phyloP scores from a whole-genome alignment of 768 basidiomycete species.

The Hydnomerulius pinastri region DNA sequence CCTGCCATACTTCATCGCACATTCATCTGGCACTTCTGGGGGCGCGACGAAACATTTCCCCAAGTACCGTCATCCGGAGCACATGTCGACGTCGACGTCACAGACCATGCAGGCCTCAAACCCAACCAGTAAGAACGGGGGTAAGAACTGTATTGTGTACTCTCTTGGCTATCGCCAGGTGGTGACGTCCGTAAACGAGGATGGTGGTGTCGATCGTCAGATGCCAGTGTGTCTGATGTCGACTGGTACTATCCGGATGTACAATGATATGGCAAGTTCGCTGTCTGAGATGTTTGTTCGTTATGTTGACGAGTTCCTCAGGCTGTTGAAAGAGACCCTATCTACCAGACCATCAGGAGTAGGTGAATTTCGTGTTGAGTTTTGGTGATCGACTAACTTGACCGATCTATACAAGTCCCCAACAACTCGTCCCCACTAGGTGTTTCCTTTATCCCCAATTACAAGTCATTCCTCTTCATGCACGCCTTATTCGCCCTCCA shows the following conservation, averaged over 20 bases:
- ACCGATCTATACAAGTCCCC: slow-evolving; percentile 8
- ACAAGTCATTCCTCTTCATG: slow-evolving; percentile 23
- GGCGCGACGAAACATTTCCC: slow-evolving; percentile 18
- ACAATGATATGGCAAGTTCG: slow-evolving; percentile 14
- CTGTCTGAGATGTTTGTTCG: not conserved
- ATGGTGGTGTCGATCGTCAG: slow-evolving; percentile 12
- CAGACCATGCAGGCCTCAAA: slow-evolving; percentile 13
- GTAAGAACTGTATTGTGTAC: slow-evolving; percentile 22
- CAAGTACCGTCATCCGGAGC: slow-evolving; percentile 22
- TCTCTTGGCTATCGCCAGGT: slow-evolving; percentile 19
- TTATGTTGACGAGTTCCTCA: slow-evolving; percentile 5
- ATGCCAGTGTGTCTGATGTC: slow-evolving; percentile 23
- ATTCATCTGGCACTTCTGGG: slow-evolving; percentile 20
- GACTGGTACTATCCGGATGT: slow-evolving; percentile 24
- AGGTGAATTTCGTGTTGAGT: not conserved
- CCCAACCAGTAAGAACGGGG: slow-evolving; percentile 8
- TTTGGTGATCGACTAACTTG: not conserved
- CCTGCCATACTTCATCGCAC: slow-evolving; percentile 23
- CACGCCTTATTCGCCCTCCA: slow-evolving; percentile 24
- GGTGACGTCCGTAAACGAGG: slow-evolving; percentile 6
- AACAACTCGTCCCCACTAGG: slow-evolving; percentile 16
- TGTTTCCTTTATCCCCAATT: slow-evolving; percentile 19
- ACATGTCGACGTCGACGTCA: slow-evolving; percentile 17
- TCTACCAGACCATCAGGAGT: slow-evolving; percentile 10
- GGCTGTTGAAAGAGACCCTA: slow-evolving; percentile 14